phyloP scores from a whole-genome alignment of 768 basidiomycete genomes.

The Lepiota subincarnata region DNA sequence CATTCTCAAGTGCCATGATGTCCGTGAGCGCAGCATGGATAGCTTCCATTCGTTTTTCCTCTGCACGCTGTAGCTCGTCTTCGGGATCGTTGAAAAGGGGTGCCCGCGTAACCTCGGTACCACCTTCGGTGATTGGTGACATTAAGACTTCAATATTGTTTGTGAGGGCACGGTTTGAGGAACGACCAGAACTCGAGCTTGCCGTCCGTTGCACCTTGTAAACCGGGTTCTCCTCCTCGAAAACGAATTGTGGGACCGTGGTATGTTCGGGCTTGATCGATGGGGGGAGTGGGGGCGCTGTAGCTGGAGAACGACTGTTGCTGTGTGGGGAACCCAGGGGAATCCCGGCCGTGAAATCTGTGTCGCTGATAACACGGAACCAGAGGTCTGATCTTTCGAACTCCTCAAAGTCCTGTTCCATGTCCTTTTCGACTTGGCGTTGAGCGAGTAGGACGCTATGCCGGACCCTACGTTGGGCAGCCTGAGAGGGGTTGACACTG shows the following conservation, averaged over 20 bases:
- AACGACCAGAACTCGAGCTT: constrained; percentile 37
- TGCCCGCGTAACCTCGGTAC: constrained; percentile 54
- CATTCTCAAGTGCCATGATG: constrained; percentile 85
- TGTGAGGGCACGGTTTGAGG: constrained; percentile 24
- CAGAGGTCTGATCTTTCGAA: constrained; percentile 89
- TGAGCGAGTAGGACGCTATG: constrained; percentile 82
- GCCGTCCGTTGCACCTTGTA: constrained; percentile 36
- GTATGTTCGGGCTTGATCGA: background rate
- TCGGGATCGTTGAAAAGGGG: constrained; percentile 82
- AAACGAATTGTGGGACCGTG: constrained; percentile 6
- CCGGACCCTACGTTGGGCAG: constrained; percentile 55
- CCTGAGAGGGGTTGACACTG: constrained; percentile 33
- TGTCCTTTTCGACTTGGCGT: constrained; percentile 76
- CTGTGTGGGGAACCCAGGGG: constrained; percentile 7
- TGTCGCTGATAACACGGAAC: constrained; percentile 82
- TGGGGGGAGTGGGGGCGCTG: constrained; percentile 10
- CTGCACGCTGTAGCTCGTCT: constrained; percentile 63
- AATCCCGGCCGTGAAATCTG: constrained; percentile 32
- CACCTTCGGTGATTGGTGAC: constrained; percentile 56
- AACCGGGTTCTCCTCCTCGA: constrained; percentile 34
- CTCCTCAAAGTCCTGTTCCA: constrained; percentile 89
- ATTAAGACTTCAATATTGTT: constrained; percentile 81
- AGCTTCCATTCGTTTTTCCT: constrained; percentile 88
- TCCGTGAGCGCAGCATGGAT: constrained; percentile 95
- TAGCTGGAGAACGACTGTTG: constrained; percentile 10